A percentile compares a stretch with the other conserved stretches of the same genome.
These are phyloP conservation scores for Cordyceps cateniannulata DNA, from an alignment of 2,329 filamentous ascomycete species.

Conservation along the genomic window DNA sequence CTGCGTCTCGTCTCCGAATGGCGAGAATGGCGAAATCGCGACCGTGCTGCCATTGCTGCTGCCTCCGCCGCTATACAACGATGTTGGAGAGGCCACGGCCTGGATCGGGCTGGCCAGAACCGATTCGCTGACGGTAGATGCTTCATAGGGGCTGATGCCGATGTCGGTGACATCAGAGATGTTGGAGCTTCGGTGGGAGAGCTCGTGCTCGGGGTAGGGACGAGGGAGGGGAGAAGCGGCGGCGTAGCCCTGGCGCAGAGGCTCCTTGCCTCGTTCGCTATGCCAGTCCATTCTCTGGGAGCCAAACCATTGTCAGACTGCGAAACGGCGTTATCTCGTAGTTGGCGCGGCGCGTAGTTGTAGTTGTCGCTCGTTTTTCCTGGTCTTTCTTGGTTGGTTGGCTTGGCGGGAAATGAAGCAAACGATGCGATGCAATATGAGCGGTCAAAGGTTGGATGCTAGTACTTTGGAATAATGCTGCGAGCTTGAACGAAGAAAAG, in stretches of 20 bases:
- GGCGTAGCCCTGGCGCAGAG: constrained; percentile 17
- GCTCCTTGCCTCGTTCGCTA: constrained; percentile 25
- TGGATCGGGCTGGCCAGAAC: constrained; percentile 20
- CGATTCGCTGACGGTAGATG: constrained; percentile 8
- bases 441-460: too few species aligned
- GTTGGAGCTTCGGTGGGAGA: constrained; percentile 28
- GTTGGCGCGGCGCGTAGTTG: background rate
- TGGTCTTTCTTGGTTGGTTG: too few species aligned
- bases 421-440: too few species aligned
- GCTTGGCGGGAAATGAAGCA: too few species aligned
- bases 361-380: too few species aligned
- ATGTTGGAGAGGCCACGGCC: constrained; percentile 33
- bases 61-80: constrained; percentile 28
- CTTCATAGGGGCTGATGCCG: constrained; percentile 23
- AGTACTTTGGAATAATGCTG: too few species aligned
- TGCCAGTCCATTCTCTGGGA: constrained; percentile 23
- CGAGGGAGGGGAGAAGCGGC: background rate
- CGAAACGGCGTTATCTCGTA: background rate
- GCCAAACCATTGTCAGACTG: constrained; percentile 18
- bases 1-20: background rate
- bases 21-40: background rate
- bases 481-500: too few species aligned
- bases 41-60: constrained; percentile 12
- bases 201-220: constrained; percentile 12
- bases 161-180: constrained; percentile 27